Evolutionary conservation across 2,329 filamentous ascomycete species (phyloP), one percentile per base, ranked within the genome.

Genomic region (Penicillium paneum): DNA sequence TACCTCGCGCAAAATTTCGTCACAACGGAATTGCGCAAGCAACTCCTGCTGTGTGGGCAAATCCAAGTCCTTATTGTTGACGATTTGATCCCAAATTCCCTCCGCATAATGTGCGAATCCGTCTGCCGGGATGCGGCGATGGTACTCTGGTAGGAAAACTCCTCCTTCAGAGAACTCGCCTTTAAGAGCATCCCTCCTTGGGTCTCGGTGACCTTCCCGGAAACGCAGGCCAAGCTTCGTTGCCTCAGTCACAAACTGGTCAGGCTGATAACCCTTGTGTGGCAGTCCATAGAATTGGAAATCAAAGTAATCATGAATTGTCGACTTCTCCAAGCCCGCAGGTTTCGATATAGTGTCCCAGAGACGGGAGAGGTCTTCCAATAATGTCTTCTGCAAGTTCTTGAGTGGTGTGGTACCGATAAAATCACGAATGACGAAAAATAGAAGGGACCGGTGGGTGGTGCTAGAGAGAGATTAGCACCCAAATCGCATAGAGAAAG

Each of bases 401-500:
- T 86, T 81, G 29, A 99, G 82, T 10, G 94, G 94, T 0, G 94
- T 99, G 44, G 85, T 90, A 61, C 94, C 94, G 61, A 97, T 84
- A 73, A 97, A 93, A 72, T 99, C 94, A 73, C 94, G 91, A 67
- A 99, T 97, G 63, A 99, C 94, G 78, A 99, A 99, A 80, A 99
- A 97, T 34, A 99, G 83, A 47, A 99, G 85, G 12, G 93, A 97
- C 61, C 92, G 85, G 29, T 93, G 90, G 29, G 87, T 91, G 17
- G 90, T 91, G 65, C 89, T 94, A 63, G 39, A 49, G 32, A 32
- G 8, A 21, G 0, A 44, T 68, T 55, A 70, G 58, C 49, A 52
- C 8, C 24, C 15, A 28, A 35, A 29, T 13, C 32, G 12, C 10
- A 34, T 17, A 43, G 8, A 39, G 5, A n/a, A 34, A 2, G 13